Conservation (phyloP, 495 filamentous ascomycete species). For the Hypoxylon rickii region DNA sequence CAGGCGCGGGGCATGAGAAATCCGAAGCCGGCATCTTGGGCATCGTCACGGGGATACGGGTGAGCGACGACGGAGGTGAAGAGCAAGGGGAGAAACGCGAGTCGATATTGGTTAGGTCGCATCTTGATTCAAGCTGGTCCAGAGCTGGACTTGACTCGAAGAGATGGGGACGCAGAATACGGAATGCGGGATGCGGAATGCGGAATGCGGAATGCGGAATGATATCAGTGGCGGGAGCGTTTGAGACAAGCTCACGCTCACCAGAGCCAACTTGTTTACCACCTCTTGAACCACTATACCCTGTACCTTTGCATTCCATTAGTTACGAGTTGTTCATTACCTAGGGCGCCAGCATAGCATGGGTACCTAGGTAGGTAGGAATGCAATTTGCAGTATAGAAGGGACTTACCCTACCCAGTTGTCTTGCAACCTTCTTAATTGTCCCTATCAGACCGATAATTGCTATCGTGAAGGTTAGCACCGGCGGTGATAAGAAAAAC, state of each 20-base stretch:
- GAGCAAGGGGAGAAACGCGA: slow-evolving; percentile 31
- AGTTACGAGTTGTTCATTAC: too few species aligned
- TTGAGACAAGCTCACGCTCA: slow-evolving; percentile 25
- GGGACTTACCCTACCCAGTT: slow-evolving; percentile 22
- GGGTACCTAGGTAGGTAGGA: slow-evolving; percentile 12
- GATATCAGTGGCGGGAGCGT: slow-evolving; percentile 9
- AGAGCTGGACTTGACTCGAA: slow-evolving; percentile 13
- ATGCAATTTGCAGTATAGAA: slow-evolving; percentile 6
- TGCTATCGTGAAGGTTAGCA: slow-evolving; percentile 11
- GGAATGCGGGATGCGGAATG: slow-evolving; percentile 32
- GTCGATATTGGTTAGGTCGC: slow-evolving; percentile 21
- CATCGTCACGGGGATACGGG: slow-evolving; percentile 46
- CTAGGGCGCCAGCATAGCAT: too few species aligned
- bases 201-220: slow-evolving; percentile 28
- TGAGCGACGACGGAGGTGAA: slow-evolving; percentile 45
- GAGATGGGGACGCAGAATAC: too few species aligned
- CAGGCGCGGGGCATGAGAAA: slow-evolving; percentile 57
- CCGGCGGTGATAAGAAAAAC: slow-evolving; percentile 8
- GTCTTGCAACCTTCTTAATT: slow-evolving; percentile 16
- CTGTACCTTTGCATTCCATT: not conserved
- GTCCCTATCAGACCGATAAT: slow-evolving; percentile 13
- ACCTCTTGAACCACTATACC: slow-evolving; percentile 9
- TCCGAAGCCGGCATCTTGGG: slow-evolving; percentile 43
- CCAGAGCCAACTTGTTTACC: slow-evolving; percentile 5
- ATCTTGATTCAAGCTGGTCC: slow-evolving; percentile 33